Percentiles rank a stretch among this genome's conserved stretches.
phyloP scores from a whole-genome alignment of 495 filamentous ascomycete species.

The Neurospora pannonica region DNA sequence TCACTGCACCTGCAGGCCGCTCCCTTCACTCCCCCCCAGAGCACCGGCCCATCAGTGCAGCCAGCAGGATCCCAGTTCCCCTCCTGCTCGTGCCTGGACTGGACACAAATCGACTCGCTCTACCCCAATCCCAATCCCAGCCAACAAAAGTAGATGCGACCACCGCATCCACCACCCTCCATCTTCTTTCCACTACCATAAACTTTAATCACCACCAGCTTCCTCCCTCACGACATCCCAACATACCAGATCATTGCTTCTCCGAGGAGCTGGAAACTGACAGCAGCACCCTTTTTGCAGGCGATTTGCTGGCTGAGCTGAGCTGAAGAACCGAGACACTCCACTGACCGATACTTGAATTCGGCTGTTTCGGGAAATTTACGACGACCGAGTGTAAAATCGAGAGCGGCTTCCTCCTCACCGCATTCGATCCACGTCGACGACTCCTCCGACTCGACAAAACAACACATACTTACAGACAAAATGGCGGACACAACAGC shows the following conservation, averaged over 20 bases:
- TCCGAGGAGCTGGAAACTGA: background rate
- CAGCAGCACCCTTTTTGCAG: background rate
- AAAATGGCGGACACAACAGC: constrained; percentile 40
- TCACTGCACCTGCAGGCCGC: constrained; percentile 3
- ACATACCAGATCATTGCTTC: background rate
- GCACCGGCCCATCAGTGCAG: background rate
- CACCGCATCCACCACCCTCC: background rate
- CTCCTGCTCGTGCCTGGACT: background rate
- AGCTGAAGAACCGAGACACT: background rate
- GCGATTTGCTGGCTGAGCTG: background rate
- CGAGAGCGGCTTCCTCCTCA: constrained; percentile 1
- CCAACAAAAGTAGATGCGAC: background rate
- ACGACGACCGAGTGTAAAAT: background rate
- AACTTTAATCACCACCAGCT: background rate
- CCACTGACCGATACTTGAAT: constrained; percentile 1
- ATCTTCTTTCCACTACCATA: background rate
- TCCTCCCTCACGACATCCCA: background rate
- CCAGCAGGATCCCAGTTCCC: background rate
- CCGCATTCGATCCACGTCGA: background rate
- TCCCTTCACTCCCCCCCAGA: background rate
- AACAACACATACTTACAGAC: constrained; percentile 6
- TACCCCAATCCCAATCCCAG: background rate
- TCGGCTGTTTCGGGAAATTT: background rate
- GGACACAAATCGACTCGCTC: background rate
- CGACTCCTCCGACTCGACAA: background rate